Conservation (phyloP, 2,329 filamentous ascomycete species). For the Alternaria sp. region DNA sequence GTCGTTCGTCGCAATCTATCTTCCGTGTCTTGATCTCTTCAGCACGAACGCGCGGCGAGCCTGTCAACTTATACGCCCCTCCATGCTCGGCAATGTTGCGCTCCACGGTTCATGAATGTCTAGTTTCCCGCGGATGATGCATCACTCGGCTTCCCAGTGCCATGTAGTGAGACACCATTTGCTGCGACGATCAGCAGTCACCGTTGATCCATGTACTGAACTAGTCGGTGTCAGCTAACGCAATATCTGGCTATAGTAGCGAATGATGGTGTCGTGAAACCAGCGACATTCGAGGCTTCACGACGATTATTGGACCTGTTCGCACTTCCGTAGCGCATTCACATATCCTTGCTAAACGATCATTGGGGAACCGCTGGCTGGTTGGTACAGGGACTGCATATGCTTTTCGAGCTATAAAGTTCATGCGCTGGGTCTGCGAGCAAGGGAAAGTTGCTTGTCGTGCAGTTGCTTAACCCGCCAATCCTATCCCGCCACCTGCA, state of each 20-base stretch:
- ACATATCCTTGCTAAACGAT: neutral
- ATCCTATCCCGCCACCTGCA: neutral
- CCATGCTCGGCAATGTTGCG: neutral
- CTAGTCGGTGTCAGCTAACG: neutral
- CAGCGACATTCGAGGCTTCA: neutral
- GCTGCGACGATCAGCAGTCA: neutral
- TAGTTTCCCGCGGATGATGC: constrained; percentile 1
- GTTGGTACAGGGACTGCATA: neutral
- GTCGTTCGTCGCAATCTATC: neutral
- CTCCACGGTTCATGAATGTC: neutral
- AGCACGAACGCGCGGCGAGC: neutral
- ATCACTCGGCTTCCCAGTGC: neutral
- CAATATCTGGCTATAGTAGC: neutral
- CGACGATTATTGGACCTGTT: neutral
- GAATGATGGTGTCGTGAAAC: neutral
- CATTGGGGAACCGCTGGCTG: neutral
- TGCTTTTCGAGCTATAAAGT: neutral
- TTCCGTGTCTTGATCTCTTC: neutral
- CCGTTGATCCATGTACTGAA: neutral
- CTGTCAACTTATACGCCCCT: neutral
- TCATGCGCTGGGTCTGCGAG: too few species aligned
- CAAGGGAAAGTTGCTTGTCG: neutral
- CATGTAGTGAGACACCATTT: constrained; percentile 2
- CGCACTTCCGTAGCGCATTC: neutral
- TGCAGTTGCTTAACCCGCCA: neutral